Evolutionary conservation across 805 yeast species (phyloP).

Genomic region (Metschnikowia hibisci): DNA sequence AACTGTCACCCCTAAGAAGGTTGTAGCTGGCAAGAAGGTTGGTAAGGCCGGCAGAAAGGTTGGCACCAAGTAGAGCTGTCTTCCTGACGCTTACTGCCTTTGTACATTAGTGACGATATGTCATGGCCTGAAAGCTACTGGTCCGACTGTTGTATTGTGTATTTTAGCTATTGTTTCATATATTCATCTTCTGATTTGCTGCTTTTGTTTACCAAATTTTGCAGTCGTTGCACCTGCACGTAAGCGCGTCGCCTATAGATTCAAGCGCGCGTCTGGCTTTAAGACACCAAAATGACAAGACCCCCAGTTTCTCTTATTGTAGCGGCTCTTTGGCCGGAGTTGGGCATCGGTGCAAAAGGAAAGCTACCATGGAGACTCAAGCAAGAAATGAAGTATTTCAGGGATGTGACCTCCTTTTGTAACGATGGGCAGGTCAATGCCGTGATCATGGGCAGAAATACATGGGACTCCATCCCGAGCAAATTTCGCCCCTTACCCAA

Average conservation of each 20-base stretch:
- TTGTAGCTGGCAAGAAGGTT: background rate
- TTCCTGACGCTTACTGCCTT: constrained; percentile 3
- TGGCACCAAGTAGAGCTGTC: constrained; percentile 1
- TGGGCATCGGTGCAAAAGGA: constrained; percentile 84
- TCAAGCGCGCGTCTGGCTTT: constrained; percentile 1
- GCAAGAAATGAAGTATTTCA: constrained; percentile 83
- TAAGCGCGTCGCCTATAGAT: constrained; percentile 1
- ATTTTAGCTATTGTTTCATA: background rate
- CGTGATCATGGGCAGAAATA: constrained; percentile 93
- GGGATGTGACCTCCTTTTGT: constrained; percentile 58
- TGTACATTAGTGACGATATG: constrained; percentile 13
- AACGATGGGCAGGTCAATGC: constrained; percentile 49
- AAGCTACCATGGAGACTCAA: constrained; percentile 82
- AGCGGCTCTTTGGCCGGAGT: constrained; percentile 75
- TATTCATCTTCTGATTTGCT: background rate
- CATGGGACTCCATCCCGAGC: constrained; percentile 91
- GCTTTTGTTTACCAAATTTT: constrained; percentile 1
- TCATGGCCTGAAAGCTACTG: background rate
- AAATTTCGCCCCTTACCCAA: constrained; percentile 79
- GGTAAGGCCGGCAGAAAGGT: constrained; percentile 4
- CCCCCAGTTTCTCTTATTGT: constrained; percentile 54
- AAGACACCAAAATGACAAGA: constrained; percentile 8
- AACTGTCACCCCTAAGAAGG: background rate
- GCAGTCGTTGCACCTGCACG: constrained; percentile 6
- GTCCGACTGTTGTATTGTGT: background rate